Base-by-base conservation (phyloP, 805 yeast genomes). In the Spathaspora sp. region DNA sequence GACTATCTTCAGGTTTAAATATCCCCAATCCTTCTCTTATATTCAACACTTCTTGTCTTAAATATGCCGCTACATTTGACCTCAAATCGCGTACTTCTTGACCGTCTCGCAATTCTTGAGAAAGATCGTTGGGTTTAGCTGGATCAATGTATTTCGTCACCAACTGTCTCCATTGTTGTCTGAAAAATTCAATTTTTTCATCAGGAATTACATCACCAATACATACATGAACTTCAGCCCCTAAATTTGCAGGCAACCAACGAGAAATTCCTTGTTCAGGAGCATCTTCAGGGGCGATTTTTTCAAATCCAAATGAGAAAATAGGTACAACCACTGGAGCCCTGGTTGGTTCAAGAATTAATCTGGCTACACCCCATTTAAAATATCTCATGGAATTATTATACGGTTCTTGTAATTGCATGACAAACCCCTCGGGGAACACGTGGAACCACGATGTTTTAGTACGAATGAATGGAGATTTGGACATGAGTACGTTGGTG, bases 391-490 rank as follows among this genome's bases (percentile, higher is more conserved):
- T 89, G 3, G 97, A 90, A 57, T 89, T 87, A 47, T 79, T 76
- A 63, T 82, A 83, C 0, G 97, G 97, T 35, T 86, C 84, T 54
- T 84, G 78, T 47, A 89, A 66, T 66, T 94, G 99, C 49, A 93
- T 79, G 4, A 93, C 98, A 65, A 86, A 89, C 0, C 96, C 97
- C 66, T 93, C 99, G 0, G 99, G 99, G 67, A 89, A 93, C 3
- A 91, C 82, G 65, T 93, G 98, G 52, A 94, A 81, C 98, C 98
- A 93, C 0, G 89, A 82, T 0, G 94, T 86, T 52, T 79, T 81
- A 14, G 76, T 67, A 51, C 92, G 72, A 26, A 81, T 70, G 32
- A 87, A 73, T 1, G 93, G 93, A 1, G 75, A 59, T 47, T 59
- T 62, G 9, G 67, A 57, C 72, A 69, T 64, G 45, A 74, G 59